phyloP scores from a whole-genome alignment of 108 stramenopile species.

The Fragilariopsis cylindrus region DNA sequence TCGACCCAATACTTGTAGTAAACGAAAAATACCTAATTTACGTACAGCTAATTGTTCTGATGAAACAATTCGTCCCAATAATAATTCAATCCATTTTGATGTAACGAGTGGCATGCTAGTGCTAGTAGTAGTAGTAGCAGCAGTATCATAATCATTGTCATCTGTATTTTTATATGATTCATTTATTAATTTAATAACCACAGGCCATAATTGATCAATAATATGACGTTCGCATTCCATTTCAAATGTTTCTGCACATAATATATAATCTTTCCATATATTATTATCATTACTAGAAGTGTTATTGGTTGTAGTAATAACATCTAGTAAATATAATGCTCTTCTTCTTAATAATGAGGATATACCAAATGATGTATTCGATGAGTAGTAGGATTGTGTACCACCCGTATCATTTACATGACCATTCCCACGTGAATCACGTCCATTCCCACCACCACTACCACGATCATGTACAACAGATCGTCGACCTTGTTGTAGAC shows the following conservation, averaged over 20 bases:
- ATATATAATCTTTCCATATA: constrained; percentile 71
- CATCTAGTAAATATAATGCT: constrained; percentile 55
- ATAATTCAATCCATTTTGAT: constrained; percentile 64
- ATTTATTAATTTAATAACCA: constrained; percentile 50
- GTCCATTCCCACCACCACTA: background rate
- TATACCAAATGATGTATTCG: constrained; percentile 26
- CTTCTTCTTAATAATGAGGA: constrained; percentile 60
- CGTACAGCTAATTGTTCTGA: constrained; percentile 61
- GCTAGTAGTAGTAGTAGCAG: background rate
- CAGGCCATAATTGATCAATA: constrained; percentile 82
- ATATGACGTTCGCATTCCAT: constrained; percentile 85
- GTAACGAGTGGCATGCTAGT: constrained; percentile 26
- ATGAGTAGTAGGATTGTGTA: background rate
- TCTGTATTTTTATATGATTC: constrained; percentile 4
- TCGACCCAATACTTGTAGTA: constrained; percentile 59
- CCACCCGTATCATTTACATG: too few species aligned
- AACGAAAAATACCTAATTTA: constrained; percentile 73
- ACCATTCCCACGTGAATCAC: too few species aligned
- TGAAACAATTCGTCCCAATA: constrained; percentile 66
- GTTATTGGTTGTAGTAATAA: constrained; percentile 39
- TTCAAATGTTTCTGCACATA: constrained; percentile 79
- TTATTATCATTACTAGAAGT: background rate
- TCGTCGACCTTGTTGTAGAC: constrained; percentile 49
- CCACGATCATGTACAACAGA: constrained; percentile 21
- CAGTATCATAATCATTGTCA: background rate